These are phyloP conservation scores for Geotrichum bryndzae DNA, from an alignment of 1,139 yeast species.

Conservation along the genomic window DNA sequence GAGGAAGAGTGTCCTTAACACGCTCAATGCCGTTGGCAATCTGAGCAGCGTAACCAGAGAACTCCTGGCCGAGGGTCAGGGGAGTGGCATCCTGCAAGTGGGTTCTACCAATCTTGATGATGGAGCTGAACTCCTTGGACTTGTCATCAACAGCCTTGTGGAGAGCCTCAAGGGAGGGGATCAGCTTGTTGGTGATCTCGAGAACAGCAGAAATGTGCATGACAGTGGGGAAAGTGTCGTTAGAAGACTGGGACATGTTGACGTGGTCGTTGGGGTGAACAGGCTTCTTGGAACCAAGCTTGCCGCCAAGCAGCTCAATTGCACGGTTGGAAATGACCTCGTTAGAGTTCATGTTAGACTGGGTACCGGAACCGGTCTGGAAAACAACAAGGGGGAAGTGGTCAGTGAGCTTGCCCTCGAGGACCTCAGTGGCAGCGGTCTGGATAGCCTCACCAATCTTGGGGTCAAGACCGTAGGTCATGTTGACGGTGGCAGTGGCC, in stretches of 20 bases:
- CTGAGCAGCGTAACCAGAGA: conserved; percentile 94
- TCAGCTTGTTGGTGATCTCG: conserved; percentile 65
- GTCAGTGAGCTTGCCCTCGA: conserved; percentile 82
- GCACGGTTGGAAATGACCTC: conserved; percentile 98
- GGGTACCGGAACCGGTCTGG: conserved; percentile 99
- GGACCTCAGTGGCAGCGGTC: conserved; percentile 91
- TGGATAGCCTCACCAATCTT: conserved; percentile 78
- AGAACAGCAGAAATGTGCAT: conserved; percentile 98
- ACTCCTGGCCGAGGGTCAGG: conserved; percentile 94
- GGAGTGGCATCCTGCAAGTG: conserved; percentile 99
- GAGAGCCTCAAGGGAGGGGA: conserved; percentile 74
- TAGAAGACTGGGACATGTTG: conserved; percentile 96
- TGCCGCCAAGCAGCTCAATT: conserved; percentile 89
- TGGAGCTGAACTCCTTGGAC: conserved; percentile 73
- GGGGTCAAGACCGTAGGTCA: conserved; percentile 79
- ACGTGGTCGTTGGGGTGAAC: conserved; percentile 99
- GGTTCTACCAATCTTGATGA: conserved; percentile 97
- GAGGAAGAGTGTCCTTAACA: conserved; percentile 69
- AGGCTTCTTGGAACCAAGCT: conserved; percentile 81
- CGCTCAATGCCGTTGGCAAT: conserved; percentile 83
- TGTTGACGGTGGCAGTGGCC: conserved; percentile 90
- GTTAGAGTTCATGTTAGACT: conserved; percentile 97
- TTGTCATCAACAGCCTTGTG: conserved; percentile 72
- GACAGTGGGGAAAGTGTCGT: conserved; percentile 97
- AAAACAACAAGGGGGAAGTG: conserved; percentile 97